Base-by-base conservation (phyloP, 2,329 filamentous ascomycete species). In the Fusarium scirpi region DNA sequence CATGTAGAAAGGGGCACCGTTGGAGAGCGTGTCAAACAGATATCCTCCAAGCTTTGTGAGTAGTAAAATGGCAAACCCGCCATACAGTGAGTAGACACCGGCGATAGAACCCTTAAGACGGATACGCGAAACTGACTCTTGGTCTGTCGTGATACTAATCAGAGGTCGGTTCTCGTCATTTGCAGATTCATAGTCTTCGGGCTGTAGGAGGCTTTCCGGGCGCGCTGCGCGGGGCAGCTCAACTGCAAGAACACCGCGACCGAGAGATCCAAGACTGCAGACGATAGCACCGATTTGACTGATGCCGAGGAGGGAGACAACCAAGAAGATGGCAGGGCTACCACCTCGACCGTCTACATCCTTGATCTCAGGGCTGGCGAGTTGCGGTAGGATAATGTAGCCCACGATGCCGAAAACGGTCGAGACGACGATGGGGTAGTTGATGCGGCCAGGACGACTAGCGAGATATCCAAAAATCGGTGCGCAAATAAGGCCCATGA, bases 261-360 rank as follows among this genome's bases (percentile, higher is more conserved):
- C 94, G 5, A 99, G 86, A 1, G 96, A 89, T 1, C 93, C 94
- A n/a, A 99, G 86, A 70, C 93, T 97, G 82, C 94, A 98, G 1
- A 99, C 96, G 63, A 99, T 98, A 13, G 94, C 92, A 4, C 95
- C 96, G 67, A 99, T 98, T 80, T 99, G 96, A 75, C 93, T 97
- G 76, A 97, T 89, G 16, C 96, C 96, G 41, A 98, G 89, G 20
- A 97, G 82, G 0, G 91, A 88, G 44, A 94, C 93, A 18, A 95
- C 87, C 15, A 94, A 70, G 76, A 97, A 94, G 18, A 97, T 89
- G 13, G 82, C 84, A 0, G 88, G 86, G 34, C 85, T 89, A 20
- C 92, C 93, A 34, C 92, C 89, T 27, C 91, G 85, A 6, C 90
- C 90, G 30, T 89, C 83, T 1, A 87, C 82, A 62, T 91, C 77